These are phyloP conservation scores for cucumber (Cucumis sativus) DNA, from an alignment of 306 rosid genomes.

Conservation along the genomic window DNA sequence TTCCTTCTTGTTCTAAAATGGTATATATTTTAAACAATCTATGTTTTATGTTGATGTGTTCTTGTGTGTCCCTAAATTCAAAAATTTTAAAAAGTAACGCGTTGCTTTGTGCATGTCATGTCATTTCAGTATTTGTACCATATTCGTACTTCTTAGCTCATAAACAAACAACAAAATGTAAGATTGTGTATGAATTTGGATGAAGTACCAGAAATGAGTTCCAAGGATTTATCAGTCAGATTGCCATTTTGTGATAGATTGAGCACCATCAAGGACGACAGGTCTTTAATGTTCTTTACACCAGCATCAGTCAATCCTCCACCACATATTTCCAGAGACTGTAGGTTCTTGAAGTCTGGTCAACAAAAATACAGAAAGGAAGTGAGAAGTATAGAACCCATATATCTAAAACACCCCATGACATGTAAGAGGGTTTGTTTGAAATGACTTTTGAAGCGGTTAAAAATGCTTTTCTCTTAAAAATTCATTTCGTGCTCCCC, in stretches of 20 bases:
- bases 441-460: not conserved
- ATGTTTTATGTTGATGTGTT: too few species aligned
- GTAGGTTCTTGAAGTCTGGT: conserved; percentile 76
- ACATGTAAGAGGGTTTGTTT: not conserved
- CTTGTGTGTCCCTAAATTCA: too few species aligned
- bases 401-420: not conserved
- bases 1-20: too few species aligned
- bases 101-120: too few species aligned
- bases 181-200: not conserved
- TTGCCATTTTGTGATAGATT: conserved; percentile 84
- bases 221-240: conserved; percentile 78
- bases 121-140: too few species aligned
- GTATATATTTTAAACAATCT: too few species aligned
- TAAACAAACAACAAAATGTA: not conserved
- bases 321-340: conserved; percentile 86
- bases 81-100: too few species aligned
- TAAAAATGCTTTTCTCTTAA: too few species aligned
- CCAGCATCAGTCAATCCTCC: conserved; percentile 95
- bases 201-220: conserved; percentile 62
- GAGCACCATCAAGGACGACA: conserved; percentile 60
- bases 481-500: not conserved
- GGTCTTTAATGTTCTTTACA: conserved; percentile 66
- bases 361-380: not conserved
- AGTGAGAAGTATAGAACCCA: conserved; percentile 1
- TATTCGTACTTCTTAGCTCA: too few species aligned